phyloP scores from a whole-genome alignment of 2,329 filamentous ascomycete genomes.

The Pseudopithomyces chartarum region DNA sequence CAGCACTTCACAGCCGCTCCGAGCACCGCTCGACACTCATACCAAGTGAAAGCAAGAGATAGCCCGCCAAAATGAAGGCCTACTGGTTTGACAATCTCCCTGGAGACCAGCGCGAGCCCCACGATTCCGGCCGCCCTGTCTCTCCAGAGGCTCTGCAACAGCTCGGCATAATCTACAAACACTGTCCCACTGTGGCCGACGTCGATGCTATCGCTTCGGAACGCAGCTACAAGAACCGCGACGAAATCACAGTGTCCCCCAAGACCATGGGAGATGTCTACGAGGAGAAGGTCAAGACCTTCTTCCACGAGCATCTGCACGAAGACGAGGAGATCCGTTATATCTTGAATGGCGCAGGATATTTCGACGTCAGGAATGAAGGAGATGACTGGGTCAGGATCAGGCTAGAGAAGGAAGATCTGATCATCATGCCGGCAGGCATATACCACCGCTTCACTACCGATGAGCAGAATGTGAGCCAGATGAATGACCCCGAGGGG shows the following conservation, averaged over 20 bases:
- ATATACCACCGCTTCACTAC: slow-evolving; percentile 99
- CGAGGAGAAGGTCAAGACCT: slow-evolving; percentile 90
- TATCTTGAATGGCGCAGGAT: slow-evolving; percentile 84
- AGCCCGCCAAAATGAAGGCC: slow-evolving; percentile 62
- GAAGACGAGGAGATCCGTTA: slow-evolving; percentile 99
- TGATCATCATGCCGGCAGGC: slow-evolving; percentile 91
- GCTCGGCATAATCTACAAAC: slow-evolving; percentile 81
- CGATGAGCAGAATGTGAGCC: slow-evolving; percentile 82
- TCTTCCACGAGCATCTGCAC: slow-evolving; percentile 95
- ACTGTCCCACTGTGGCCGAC: slow-evolving; percentile 64
- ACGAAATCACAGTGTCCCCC: slow-evolving; percentile 89
- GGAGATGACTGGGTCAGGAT: slow-evolving; percentile 91
- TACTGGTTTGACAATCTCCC: slow-evolving; percentile 73
- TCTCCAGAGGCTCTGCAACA: slow-evolving; percentile 67
- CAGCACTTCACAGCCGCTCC: neutral
- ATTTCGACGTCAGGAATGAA: slow-evolving; percentile 87
- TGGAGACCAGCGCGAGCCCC: slow-evolving; percentile 88
- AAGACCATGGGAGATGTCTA: slow-evolving; percentile 83
- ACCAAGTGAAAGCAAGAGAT: slow-evolving; percentile 7
- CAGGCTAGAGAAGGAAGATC: slow-evolving; percentile 79
- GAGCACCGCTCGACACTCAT: neutral
- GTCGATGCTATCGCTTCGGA: slow-evolving; percentile 76
- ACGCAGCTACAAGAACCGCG: slow-evolving; percentile 90
- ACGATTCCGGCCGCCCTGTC: slow-evolving; percentile 80
- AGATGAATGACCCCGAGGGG: neutral